These are phyloP conservation scores for Aureobasidium lini DNA, from an alignment of 2,329 filamentous ascomycete genomes.

Conservation along the genomic window DNA sequence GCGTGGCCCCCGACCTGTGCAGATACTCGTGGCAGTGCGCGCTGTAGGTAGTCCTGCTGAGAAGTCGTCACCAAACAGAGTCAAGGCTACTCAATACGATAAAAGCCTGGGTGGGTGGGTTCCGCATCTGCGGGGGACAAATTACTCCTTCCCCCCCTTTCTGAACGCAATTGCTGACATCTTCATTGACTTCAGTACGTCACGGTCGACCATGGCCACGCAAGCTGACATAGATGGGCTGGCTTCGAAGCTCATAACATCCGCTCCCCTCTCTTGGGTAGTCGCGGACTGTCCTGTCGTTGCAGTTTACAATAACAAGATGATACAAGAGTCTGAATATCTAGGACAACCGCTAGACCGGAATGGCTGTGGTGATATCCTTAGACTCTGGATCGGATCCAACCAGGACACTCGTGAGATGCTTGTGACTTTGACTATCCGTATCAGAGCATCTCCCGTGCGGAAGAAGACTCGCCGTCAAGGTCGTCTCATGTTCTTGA, in stretches of 20 bases:
- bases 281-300: background rate
- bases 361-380: background rate
- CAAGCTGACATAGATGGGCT: background rate
- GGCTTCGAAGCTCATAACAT: background rate
- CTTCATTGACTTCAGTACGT: background rate
- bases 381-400: background rate
- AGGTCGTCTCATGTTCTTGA: background rate
- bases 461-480: background rate
- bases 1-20: conserved; percentile 10
- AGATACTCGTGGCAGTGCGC: background rate
- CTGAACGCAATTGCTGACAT: background rate
- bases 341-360: background rate
- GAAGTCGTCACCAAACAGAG: background rate
- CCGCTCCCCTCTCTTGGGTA: background rate
- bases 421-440: background rate
- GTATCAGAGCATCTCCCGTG: background rate
- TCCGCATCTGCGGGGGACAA: conserved; percentile 4
- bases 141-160: background rate
- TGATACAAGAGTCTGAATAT: background rate
- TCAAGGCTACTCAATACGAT: background rate
- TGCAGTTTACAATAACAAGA: background rate
- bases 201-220: background rate
- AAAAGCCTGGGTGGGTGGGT: conserved; percentile 5
- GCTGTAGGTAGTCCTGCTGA: background rate
- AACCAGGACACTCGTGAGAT: background rate